Conservation (phyloP, 1,284 basidiomycete genomes). For the Cryptococcus maquisensis region DNA sequence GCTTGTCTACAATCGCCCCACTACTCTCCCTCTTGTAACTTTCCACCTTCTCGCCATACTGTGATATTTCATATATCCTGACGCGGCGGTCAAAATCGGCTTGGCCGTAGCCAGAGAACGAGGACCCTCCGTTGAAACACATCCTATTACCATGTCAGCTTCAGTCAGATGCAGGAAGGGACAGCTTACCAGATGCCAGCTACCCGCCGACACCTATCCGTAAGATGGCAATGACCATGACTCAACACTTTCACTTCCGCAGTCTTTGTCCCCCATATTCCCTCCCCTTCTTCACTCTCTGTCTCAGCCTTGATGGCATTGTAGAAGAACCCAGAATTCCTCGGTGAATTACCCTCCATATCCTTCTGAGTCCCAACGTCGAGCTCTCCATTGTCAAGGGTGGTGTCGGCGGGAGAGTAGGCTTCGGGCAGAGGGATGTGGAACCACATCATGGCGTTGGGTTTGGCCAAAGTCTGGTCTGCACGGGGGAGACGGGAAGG, state of each 20-base stretch:
- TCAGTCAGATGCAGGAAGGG: background rate
- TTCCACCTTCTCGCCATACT: slow-evolving; percentile 81
- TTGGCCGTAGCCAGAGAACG: slow-evolving; percentile 79
- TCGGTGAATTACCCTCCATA: slow-evolving; percentile 55
- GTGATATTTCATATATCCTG: slow-evolving; percentile 73
- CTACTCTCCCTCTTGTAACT: slow-evolving; percentile 84
- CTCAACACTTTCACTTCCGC: slow-evolving; percentile 57
- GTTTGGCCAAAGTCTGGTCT: slow-evolving; percentile 65
- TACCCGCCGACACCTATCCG: slow-evolving; percentile 80
- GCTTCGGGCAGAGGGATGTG: slow-evolving; percentile 80
- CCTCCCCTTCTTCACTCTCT: slow-evolving; percentile 53
- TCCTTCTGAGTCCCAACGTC: slow-evolving; percentile 68
- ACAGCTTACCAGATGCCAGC: slow-evolving; percentile 67
- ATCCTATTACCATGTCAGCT: slow-evolving; percentile 41
- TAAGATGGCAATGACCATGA: slow-evolving; percentile 84
- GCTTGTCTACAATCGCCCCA: slow-evolving; percentile 63
- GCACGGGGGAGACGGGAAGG: slow-evolving; percentile 2
- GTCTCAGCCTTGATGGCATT: slow-evolving; percentile 62
- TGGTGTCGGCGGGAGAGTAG: slow-evolving; percentile 13
- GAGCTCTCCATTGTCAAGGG: slow-evolving; percentile 46
- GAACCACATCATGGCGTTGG: slow-evolving; percentile 91
- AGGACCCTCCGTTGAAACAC: slow-evolving; percentile 91
- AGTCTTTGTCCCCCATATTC: slow-evolving; percentile 44
- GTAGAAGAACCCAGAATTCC: slow-evolving; percentile 73
- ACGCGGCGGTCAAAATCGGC: slow-evolving; percentile 83